Base-by-base conservation (phyloP, 2,329 filamentous ascomycete genomes). In the Sporothrix sp. region DNA sequence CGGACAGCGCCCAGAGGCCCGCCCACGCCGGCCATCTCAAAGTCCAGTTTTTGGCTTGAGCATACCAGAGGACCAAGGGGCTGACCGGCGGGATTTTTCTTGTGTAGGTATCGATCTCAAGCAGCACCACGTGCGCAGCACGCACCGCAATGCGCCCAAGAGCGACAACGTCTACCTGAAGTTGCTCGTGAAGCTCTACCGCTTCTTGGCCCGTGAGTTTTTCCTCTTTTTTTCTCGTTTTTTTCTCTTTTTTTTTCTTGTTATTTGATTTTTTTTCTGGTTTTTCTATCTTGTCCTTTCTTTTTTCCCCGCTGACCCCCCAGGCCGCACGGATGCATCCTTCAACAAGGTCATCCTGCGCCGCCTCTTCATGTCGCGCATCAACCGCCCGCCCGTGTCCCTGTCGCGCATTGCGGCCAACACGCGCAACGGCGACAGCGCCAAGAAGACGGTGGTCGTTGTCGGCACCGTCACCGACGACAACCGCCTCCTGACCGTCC, bases 311-410 rank as follows among this genome's bases (percentile, higher is more conserved):
- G 16, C 36, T 42, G 21, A 37, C 21, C 25, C 4, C 40, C 49
- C 64, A 94, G 87, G 89, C 75, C 90, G 93, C 69, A 98, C 93
- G 70, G 93, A 97, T 72, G 81, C 88, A 60, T 81, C 81, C 76
- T 98, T 98, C 87, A 98, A 98, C 86, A 94, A 95, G 81, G 87
- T 93, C 66, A 82, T 98, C 68, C 87, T 98, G 66, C 89, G 91
- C 71, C 87, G 93, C 67, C 85, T 98, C 57, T 95, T 95, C 70
- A 95, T 93, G 87, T 95, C 89, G 72, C 88, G 90, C 75, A 95
- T 94, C 76, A 97, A 97, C 86, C 86, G 90, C 64, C 87, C 88
- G 57, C 89, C 93, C 59, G 84, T 98, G 66, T 96, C 90, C 56
- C 79, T 98, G 66, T 96, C 90, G 62, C 87, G 91, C 72, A 88